A percentile compares a stretch with the other conserved stretches of the same genome.
Evolutionary conservation across 1,139 yeast species (phyloP).

Genomic region (Suhomyces guaymorum): DNA sequence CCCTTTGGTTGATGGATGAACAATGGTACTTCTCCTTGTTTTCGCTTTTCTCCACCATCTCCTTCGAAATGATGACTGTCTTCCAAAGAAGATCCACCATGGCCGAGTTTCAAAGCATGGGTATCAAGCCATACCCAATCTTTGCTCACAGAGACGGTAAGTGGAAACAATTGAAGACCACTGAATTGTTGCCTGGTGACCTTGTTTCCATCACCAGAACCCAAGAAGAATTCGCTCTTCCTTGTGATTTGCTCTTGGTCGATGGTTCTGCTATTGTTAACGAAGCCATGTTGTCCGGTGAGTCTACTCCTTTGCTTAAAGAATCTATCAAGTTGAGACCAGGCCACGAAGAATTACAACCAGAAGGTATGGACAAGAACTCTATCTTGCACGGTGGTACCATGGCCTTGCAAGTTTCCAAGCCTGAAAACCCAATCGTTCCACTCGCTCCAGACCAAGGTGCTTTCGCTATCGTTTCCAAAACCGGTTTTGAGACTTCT

Average conservation of each 20-base stretch:
- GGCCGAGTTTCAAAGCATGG: conserved; percentile 96
- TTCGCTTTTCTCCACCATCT: conserved; percentile 86
- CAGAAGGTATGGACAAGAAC: conserved; percentile 86
- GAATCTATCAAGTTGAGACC: conserved; percentile 90
- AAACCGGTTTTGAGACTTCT: conserved; percentile 96
- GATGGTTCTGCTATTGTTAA: conserved; percentile 92
- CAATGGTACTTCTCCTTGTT: conserved; percentile 95
- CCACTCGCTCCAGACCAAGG: conserved; percentile 84
- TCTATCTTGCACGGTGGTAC: conserved; percentile 96
- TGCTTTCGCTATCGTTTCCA: conserved; percentile 85
- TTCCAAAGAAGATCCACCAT: conserved; percentile 93
- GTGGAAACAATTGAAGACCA: conserved; percentile 74
- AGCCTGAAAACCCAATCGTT: conserved; percentile 54
- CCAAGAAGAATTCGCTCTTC: conserved; percentile 86
- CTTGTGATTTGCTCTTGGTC: conserved; percentile 88
- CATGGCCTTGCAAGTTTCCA: conserved; percentile 86
- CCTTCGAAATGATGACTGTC: conserved; percentile 93
- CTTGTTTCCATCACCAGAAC: conserved; percentile 86
- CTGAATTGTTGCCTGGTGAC: conserved; percentile 88
- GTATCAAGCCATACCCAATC: conserved; percentile 85
- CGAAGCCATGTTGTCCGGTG: conserved; percentile 98
- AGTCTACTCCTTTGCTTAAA: conserved; percentile 92
- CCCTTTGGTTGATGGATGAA: conserved; percentile 95
- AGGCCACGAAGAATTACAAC: conserved; percentile 59
- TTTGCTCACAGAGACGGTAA: conserved; percentile 67